These are phyloP conservation scores for Rhododendron williamsianum DNA, from an alignment of 148 eudicot species.

Conservation along the genomic window DNA sequence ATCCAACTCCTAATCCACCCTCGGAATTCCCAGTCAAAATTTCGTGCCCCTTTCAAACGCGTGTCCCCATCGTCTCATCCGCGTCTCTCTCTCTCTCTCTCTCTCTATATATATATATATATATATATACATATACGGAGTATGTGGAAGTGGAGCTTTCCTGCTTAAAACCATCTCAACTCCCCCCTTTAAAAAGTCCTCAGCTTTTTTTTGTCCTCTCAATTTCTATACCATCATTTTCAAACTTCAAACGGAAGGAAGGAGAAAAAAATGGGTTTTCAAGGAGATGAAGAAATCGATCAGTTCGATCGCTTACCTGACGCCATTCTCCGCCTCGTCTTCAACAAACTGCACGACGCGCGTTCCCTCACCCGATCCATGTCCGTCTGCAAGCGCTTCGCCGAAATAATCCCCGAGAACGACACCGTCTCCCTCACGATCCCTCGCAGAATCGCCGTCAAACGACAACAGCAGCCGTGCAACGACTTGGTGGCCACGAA, in stretches of 20 bases:
- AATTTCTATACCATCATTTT: background rate
- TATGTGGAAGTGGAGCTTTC: background rate
- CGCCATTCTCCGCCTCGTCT: slow-evolving; percentile 31
- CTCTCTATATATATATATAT: background rate
- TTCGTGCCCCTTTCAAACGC: background rate
- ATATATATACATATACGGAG: no score
- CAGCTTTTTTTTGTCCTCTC: background rate
- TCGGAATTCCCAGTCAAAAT: background rate
- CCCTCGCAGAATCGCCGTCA: background rate
- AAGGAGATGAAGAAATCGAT: slow-evolving; percentile 15
- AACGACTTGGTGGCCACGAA: background rate
- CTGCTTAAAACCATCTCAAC: background rate
- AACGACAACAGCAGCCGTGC: background rate
- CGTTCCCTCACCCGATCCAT: slow-evolving; percentile 36
- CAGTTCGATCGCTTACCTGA: slow-evolving; percentile 60
- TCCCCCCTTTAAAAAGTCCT: background rate
- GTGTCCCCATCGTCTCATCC: background rate
- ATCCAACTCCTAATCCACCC: background rate
- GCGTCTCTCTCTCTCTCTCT: background rate
- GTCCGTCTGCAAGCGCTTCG: slow-evolving; percentile 43
- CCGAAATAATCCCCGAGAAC: slow-evolving; percentile 30
- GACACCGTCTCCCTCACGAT: slow-evolving; percentile 29
- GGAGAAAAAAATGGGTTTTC: background rate
- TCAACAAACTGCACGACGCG: slow-evolving; percentile 47
- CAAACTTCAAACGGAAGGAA: background rate